Evolutionary conservation across 129 eudicot genomes (phyloP), one percentile per base, ranked within the genome.

Genomic region (Flaveria bidentis): DNA sequence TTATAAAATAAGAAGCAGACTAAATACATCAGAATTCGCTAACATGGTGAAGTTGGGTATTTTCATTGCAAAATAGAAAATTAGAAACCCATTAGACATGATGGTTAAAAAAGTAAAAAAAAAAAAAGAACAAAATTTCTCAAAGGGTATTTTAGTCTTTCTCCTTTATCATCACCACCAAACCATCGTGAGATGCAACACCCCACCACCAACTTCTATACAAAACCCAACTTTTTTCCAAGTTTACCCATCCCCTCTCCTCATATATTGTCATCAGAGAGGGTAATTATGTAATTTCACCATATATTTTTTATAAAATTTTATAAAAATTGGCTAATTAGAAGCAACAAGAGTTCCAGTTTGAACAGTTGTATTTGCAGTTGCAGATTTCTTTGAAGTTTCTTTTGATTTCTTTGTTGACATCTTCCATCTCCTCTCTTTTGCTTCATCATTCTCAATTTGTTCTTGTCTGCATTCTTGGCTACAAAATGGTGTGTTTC

Each of bases 401-500:
- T 82, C 86, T 42, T 68, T 61, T 50, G 86, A 77, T 84, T 85
- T 93, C 84, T 85, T 88, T 5, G 90, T 80, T 44, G 93, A 72
- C 55, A 71, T 30, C 39, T 82, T 90, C 92, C 92, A 87, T 78
- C 85, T 87, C 75, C 82, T 90, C 65, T 90, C 95, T 74, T 71
- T 80, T 41, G 89, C 95, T 28, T 92, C 98, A 82, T 92, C 98
- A 51, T 71, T 83, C 30, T 93, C 98, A 68, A 93, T 93, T 45
- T 93, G 96, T 62, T 93, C 98, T 88, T 93, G 98, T 60, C 98
- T 85, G 76, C 98, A 93, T 20, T 93, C 98, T 77, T 90, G 89
- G 89, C 98, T 93, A 73, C 98, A 93, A 77, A 83, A 93, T 80
- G 98, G 96, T 20, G 98, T 86, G 51, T 90, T 83, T 57, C 98